Evolutionary conservation across 805 yeast genomes (phyloP), one percentile per base, ranked within the genome.

Genomic region (Blastobotrys mokoenaii): DNA sequence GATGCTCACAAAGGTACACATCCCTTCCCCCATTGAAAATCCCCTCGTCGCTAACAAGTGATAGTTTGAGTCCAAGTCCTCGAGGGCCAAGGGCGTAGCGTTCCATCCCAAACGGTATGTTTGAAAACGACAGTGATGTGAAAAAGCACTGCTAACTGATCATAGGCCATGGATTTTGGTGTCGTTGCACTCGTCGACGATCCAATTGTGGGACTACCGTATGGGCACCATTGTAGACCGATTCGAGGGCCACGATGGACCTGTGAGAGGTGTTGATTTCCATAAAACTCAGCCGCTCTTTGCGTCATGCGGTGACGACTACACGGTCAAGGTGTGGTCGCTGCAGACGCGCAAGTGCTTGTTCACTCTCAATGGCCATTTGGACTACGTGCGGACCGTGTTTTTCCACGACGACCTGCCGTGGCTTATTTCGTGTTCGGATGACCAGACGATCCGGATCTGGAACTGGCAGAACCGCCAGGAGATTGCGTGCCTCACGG

Each of bases 391-490:
- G 47, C 79, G 99, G 63, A 84, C 95, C 14, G 97, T 87, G 17
- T 84, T 80, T 53, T 93, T 93, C 77, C 99, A 93, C 69, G 83
- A 80, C 57, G 96, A 88, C 63, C 73, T 93, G 62, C 99, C 99
- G 7, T 93, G 98, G 98, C 84, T 93, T 61, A 79, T 93, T 49
- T 83, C 96, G 20, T 81, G 93, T 50, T 86, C 96, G 38, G 99
- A 93, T 67, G 99, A 93, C 71, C 98, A 93, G 69, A 93, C 99
- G 29, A 88, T 94, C 53, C 77, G 99, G 64, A 90, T 93, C 54
- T 93, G 99, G 99, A 94, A 93, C 69, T 93, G 98, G 98, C 98
- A 94, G 71, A 89, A 89, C 64, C 80, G 98, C 57, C 90, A 88
- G 64, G 97, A 93, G 59, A 84, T 93, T 60, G 97, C 97, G 8